Evolutionary conservation across 768 basidiomycete species (phyloP), one percentile per base, ranked within the genome.

Genomic region (Calocera cornea): DNA sequence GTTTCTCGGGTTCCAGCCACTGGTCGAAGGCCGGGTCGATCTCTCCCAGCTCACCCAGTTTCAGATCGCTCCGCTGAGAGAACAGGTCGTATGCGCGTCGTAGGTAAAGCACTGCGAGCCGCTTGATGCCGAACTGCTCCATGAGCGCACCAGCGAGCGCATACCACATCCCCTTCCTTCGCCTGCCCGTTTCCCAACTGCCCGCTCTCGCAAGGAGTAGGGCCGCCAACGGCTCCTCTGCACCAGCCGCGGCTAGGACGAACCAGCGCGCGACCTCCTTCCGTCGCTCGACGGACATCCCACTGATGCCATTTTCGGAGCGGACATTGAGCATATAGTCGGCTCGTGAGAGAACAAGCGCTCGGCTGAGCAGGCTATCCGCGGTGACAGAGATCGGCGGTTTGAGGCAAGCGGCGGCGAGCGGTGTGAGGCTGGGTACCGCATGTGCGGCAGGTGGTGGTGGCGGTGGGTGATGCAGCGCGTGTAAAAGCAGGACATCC

Each of bases 271-370:
- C 54, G 31, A 60, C 54, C 31, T 60, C 54, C 14, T 60, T 60
- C 31, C 54, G 11, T 31, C 54, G 54, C 31, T 29, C 54, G 11
- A 27, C 2, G 5, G 54, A 60, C 54, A 60, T 60, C 5, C 54
- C 31, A 31, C 5, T 27, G 10, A 60, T 60, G 5, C 54, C 54
- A 19, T 60, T 60, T 33, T 33, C 22, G 27, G 11, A 29, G 2
- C 31, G 54, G 54, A 60, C 54, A 19, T 60, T 60, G 54, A 60
- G 54, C 54, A 60, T 60, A 19, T 60, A 60, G 31, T 60, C 54
- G 16, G 54, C 54, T 2, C 54, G 54, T 2, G 54, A 27, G 31
- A 60, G 54, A 5, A 60, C 54, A 10, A 60, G 54, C 2, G 54
- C 54, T 2, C 54, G 54, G 27, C 5, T 16, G 2, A 60, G 54